phyloP scores from a whole-genome alignment of 176 grass and related monocot species.

The Carex littledalei region DNA sequence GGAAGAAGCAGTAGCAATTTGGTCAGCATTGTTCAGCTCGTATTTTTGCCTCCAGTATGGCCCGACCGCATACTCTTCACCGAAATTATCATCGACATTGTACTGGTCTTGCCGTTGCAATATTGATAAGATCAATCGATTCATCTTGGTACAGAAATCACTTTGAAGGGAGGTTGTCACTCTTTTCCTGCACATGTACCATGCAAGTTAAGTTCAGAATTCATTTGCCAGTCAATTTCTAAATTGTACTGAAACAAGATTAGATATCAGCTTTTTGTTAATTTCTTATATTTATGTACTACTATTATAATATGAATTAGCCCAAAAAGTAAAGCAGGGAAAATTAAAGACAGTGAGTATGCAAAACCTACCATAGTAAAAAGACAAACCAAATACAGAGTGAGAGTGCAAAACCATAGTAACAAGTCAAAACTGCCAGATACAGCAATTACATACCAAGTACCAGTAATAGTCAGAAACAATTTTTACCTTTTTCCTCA shows the following conservation, averaged over 20 bases:
- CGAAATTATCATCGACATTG: conserved; percentile 57
- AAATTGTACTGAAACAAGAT: not conserved
- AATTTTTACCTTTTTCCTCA: not conserved
- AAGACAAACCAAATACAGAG: not conserved
- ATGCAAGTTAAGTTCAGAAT: not conserved
- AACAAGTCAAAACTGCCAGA: not conserved
- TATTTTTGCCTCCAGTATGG: conserved; percentile 60
- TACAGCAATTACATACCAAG: not conserved
- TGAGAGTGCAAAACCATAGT: not conserved
- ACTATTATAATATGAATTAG: not conserved
- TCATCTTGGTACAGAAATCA: conserved; percentile 91
- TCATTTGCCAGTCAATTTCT: not conserved
- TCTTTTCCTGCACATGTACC: conserved; percentile 49
- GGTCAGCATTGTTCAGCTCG: conserved; percentile 42
- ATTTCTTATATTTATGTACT: not conserved
- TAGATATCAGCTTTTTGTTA: not conserved
- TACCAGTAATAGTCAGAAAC: not conserved
- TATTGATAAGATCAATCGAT: conserved; percentile 47
- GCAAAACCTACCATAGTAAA: not conserved
- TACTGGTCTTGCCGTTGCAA: conserved; percentile 60
- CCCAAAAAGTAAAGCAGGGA: not conserved
- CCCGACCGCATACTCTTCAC: conserved; percentile 39
- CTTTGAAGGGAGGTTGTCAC: conserved; percentile 84
- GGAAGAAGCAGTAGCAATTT: conserved; percentile 36
- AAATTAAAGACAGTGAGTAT: not conserved